Evolutionary conservation across 305 asterid species (phyloP), one percentile per base, ranked within the genome.

Genomic region (Fraxinus platypoda): DNA sequence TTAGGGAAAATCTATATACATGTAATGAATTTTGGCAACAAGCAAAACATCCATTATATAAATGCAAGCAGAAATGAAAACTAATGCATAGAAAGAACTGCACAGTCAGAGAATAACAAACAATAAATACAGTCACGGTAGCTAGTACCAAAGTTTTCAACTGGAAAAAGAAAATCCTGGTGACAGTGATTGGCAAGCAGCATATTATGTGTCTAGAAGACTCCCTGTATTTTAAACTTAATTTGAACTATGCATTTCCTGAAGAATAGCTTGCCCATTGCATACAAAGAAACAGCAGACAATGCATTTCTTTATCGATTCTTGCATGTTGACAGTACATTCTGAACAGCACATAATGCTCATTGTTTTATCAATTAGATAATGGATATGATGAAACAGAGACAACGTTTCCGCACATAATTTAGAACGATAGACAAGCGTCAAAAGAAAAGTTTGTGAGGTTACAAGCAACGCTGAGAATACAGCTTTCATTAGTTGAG

Each of bases 1-100:
- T 28, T 70, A 31, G 34, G 23, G 75, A 13, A 70, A 70, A 70
- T 5, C 21, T 64, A 21, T 59, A 21, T 19, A 19, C 66, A 54
- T n/a, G 3, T 19, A 17, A 54, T 21, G 72, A 8, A 8, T 3
- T 23, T 64, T 64, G 33, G 33, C 72, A 23, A 25, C 17, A 64
- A 66, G 74, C 41, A 28, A 68, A 68, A 30, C 74, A 30, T 70
- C 21, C 37, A 66, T 30, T 31, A 70, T 28, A 31, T 31, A 70
- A 66, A 70, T 70, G 43, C 75, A 70, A 70, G 75, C 75, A 70
- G 75, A 71, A 30, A 31, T 15, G 41, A 71, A 31, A 64, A 25
- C 6, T 23, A 31, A 13, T 0, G 23, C 75, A 71, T 15, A 31
- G 43, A 31, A 31, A 70, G 41, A 28, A 70, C 21, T 30, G 75